Evolutionary conservation across 2,329 filamentous ascomycete species (phyloP).

Genomic region (Ceratocystis albifundus): DNA sequence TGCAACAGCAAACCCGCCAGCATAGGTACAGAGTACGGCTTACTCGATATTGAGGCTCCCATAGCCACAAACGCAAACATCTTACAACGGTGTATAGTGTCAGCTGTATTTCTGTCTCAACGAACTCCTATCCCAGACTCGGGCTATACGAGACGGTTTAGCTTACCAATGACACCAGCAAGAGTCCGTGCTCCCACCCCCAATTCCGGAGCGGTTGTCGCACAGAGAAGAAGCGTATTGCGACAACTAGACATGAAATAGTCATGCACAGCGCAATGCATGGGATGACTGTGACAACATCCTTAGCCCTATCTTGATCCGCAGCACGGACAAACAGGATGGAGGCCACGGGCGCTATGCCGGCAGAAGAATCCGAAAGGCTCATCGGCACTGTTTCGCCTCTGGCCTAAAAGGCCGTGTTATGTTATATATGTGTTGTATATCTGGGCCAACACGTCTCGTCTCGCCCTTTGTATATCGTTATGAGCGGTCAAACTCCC

Average conservation of each 20-base stretch:
- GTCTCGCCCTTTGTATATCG: not conserved
- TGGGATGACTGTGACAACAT: conserved; percentile 23
- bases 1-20: not conserved
- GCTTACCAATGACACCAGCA: conserved; percentile 29
- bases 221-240: conserved; percentile 31
- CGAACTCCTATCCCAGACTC: not conserved
- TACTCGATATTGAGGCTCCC: conserved; percentile 22
- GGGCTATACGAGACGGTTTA: not conserved
- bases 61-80: conserved; percentile 20
- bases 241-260: conserved; percentile 28
- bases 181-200: conserved; percentile 31
- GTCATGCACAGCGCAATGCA: conserved; percentile 23
- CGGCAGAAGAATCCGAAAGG: not conserved
- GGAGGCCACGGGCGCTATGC: not conserved
- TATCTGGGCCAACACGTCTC: no score
- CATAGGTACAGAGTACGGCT: not conserved
- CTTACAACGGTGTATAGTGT: conserved; percentile 3
- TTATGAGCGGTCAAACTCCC: not conserved
- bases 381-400: not conserved
- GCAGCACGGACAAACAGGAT: not conserved
- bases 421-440: no score
- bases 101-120: conserved; percentile 1
- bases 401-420: no score
- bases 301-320: conserved; percentile 20
- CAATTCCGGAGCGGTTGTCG: conserved; percentile 29